Conservation (phyloP, 768 basidiomycete genomes). For the Clathrus columnatus region DNA sequence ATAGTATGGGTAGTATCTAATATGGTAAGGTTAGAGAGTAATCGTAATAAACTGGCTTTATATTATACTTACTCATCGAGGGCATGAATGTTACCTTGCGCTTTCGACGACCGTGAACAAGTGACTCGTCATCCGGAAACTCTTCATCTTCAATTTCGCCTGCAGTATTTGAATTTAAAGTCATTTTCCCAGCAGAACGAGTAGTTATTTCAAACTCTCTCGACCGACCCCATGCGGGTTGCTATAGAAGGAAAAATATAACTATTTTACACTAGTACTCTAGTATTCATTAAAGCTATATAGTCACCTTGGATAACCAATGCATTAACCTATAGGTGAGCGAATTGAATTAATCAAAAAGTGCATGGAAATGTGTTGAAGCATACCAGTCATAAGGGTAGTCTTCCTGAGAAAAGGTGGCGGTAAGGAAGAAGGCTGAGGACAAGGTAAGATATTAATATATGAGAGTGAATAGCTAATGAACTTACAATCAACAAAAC, state of each 20-base stretch:
- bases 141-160: slow-evolving; percentile 80
- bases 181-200: slow-evolving; percentile 55
- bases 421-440: slow-evolving; percentile 79
- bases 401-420: slow-evolving; percentile 82
- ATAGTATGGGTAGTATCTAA: slow-evolving; percentile 82
- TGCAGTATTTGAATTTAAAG: slow-evolving; percentile 55
- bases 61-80: slow-evolving; percentile 14
- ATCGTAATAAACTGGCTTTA: neutral
- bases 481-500: slow-evolving; percentile 74
- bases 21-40: neutral
- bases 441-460: neutral
- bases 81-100: slow-evolving; percentile 81
- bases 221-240: slow-evolving; percentile 85
- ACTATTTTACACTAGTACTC: neutral
- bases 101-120: slow-evolving; percentile 63
- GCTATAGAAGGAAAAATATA: slow-evolving; percentile 35
- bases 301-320: slow-evolving; percentile 69
- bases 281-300: neutral
- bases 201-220: slow-evolving; percentile 88
- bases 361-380: slow-evolving; percentile 7
- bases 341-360: slow-evolving; percentile 11
- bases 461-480: neutral
- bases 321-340: slow-evolving; percentile 65
- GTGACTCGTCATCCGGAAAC: slow-evolving; percentile 44
- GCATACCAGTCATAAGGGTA: slow-evolving; percentile 77